These are phyloP conservation scores for Chenopodium suecicum DNA, from an alignment of 148 eudicot species.

Conservation along the genomic window DNA sequence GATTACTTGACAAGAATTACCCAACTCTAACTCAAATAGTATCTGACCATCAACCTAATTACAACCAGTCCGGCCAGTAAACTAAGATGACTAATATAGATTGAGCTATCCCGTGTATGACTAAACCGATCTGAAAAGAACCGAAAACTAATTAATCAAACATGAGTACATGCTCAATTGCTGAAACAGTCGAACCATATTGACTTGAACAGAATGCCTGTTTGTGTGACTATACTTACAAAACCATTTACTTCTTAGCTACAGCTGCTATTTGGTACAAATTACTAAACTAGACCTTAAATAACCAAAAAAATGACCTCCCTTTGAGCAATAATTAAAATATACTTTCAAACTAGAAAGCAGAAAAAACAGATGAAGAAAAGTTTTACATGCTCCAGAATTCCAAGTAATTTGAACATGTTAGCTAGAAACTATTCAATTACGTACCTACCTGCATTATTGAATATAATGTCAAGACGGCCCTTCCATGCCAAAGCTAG, in stretches of 20 bases:
- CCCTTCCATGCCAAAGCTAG: constrained; percentile 73
- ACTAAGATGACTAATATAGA: neutral
- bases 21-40: neutral
- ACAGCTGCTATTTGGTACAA: too few species aligned
- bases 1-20: neutral
- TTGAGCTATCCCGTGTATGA: neutral
- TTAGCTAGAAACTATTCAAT: neutral
- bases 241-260: too few species aligned
- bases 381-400: neutral
- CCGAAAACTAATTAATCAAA: too few species aligned
- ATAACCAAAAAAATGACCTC: neutral
- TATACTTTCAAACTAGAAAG: neutral
- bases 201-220: neutral
- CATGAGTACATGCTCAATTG: neutral
- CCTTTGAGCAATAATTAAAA: neutral
- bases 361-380: too few species aligned
- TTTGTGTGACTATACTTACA: neutral
- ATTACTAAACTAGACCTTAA: too few species aligned
- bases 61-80: neutral
- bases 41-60: neutral
- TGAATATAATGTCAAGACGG: constrained; percentile 69
- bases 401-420: neutral
- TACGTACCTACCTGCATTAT: constrained; percentile 54
- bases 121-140: too few species aligned
- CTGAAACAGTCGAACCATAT: too few species aligned